Conservation (phyloP, 306 rosid species). For the Gleditsia sinensis region DNA sequence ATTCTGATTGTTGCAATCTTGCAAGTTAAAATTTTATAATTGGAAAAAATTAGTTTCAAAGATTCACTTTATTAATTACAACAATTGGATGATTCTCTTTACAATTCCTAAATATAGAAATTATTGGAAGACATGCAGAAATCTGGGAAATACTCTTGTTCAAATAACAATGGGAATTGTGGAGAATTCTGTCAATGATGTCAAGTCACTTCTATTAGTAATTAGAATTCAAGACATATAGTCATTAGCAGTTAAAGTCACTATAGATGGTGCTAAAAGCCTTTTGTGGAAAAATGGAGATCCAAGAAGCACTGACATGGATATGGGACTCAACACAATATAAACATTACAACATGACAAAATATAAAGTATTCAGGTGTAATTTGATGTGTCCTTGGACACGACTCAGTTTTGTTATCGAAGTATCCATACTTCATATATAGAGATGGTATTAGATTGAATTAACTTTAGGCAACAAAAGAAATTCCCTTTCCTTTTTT, state of each 20-base stretch:
- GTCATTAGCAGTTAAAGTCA: background rate
- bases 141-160: background rate
- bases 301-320: too few species aligned
- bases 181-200: background rate
- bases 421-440: too few species aligned
- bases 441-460: background rate
- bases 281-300: background rate
- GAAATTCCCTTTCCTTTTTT: background rate
- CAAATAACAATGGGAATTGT: background rate
- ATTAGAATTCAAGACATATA: background rate
- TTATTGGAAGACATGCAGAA: slow-evolving; percentile 11
- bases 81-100: background rate
- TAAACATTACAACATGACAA: too few species aligned
- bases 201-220: background rate
- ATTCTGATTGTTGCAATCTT: slow-evolving; percentile 13
- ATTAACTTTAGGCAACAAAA: background rate
- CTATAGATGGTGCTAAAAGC: background rate
- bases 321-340: too few species aligned
- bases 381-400: too few species aligned
- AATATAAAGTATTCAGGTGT: too few species aligned
- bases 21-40: background rate
- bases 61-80: background rate
- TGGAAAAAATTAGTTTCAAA: background rate
- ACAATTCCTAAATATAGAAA: background rate
- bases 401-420: too few species aligned